These are phyloP conservation scores for Stephanocyclus meneghinianus DNA, from an alignment of 352 stramenopile species.

Conservation along the genomic window DNA sequence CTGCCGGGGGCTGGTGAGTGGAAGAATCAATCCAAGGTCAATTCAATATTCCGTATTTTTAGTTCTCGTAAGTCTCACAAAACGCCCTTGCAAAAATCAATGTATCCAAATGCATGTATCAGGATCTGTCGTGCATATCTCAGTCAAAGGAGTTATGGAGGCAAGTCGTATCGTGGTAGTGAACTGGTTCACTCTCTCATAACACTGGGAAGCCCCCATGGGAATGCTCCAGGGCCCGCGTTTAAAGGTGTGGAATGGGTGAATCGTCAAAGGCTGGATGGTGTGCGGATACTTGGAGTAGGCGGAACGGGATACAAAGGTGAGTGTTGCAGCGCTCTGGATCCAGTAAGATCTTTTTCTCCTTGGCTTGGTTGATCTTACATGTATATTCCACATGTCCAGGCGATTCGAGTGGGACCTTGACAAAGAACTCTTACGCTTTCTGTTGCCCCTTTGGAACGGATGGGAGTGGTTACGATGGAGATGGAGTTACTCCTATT, in stretches of 20 bases:
- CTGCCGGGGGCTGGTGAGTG: slow-evolving; percentile 59
- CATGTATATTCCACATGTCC: not conserved
- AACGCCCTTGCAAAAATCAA: too few relatives aligned
- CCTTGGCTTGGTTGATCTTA: not conserved
- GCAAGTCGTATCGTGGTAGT: slow-evolving; percentile 61
- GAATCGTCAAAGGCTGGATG: slow-evolving; percentile 50
- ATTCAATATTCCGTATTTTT: not conserved
- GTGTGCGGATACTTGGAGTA: slow-evolving; percentile 58
- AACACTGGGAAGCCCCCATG: slow-evolving; percentile 68
- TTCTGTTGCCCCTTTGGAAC: slow-evolving; percentile 65
- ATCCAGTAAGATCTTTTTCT: not conserved
- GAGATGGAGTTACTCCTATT: slow-evolving; percentile 76
- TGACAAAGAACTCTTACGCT: slow-evolving; percentile 59
- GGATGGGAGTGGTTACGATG: slow-evolving; percentile 66
- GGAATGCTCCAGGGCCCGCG: slow-evolving; percentile 64
- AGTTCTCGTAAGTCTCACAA: not conserved
- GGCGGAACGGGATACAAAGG: slow-evolving; percentile 66
- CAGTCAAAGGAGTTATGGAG: slow-evolving; percentile 61
- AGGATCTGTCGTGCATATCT: slow-evolving; percentile 70
- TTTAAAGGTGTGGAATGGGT: slow-evolving; percentile 74
- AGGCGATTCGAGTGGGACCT: slow-evolving; percentile 41
- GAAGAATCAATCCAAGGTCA: not conserved
- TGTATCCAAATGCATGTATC: too few relatives aligned
- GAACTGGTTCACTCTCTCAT: slow-evolving; percentile 66
- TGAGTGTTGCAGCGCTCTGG: not conserved